Percentiles rank a stretch among this genome's conserved stretches.
Evolutionary conservation across 352 stramenopile genomes (phyloP).

Genomic region (Pythium sp.): DNA sequence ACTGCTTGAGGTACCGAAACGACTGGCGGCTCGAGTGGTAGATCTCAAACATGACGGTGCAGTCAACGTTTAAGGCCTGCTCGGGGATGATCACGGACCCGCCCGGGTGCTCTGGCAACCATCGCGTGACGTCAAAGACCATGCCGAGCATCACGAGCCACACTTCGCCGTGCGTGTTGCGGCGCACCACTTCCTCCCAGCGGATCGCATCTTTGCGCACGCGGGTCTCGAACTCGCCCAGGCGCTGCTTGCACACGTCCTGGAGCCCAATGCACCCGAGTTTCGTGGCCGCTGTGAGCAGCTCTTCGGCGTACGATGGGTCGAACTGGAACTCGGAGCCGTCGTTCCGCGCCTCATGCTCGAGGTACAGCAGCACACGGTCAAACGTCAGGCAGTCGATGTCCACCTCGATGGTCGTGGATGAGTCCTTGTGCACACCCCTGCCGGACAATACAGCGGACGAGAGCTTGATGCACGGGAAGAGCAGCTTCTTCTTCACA

Average conservation of each 20-base stretch:
- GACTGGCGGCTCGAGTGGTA: constrained; percentile 90
- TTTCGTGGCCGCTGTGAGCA: constrained; percentile 63
- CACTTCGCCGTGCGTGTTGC: constrained; percentile 72
- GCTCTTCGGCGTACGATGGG: constrained; percentile 66
- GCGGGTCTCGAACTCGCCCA: constrained; percentile 80
- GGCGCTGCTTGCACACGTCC: constrained; percentile 68
- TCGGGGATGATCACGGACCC: constrained; percentile 81
- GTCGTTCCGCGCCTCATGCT: constrained; percentile 75
- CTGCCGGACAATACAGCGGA: constrained; percentile 72
- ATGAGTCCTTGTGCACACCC: constrained; percentile 70
- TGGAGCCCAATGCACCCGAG: constrained; percentile 72
- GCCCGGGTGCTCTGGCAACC: constrained; percentile 85
- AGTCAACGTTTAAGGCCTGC: constrained; percentile 87
- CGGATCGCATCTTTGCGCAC: constrained; percentile 79
- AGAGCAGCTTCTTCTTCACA: constrained; percentile 86
- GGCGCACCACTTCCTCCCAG: constrained; percentile 73
- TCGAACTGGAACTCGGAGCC: constrained; percentile 76
- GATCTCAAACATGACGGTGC: constrained; percentile 90
- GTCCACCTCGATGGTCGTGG: constrained; percentile 59
- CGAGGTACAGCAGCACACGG: constrained; percentile 84
- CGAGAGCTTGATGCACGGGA: constrained; percentile 87
- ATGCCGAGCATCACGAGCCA: constrained; percentile 89
- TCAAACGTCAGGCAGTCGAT: constrained; percentile 90
- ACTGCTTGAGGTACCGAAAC: constrained; percentile 90
- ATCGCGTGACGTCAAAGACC: constrained; percentile 88